phyloP scores from a whole-genome alignment of 1,139 yeast genomes.

The Zygoascus hellenicus region DNA sequence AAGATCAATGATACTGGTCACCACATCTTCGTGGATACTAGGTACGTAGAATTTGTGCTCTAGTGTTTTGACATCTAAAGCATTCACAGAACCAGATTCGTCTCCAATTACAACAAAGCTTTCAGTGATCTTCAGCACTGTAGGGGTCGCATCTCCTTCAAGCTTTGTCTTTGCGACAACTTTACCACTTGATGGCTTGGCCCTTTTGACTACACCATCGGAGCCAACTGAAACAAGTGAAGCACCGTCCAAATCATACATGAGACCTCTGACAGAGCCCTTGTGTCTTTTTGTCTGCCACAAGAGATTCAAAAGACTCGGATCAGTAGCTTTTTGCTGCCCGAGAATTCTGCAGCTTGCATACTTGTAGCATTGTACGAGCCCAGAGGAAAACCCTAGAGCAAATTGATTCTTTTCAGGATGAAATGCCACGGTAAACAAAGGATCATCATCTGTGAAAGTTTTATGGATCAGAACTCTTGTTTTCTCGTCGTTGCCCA shows the following conservation, averaged over 20 bases:
- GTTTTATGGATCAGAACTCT: conserved; percentile 22
- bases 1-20: conserved; percentile 57
- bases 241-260: conserved; percentile 62
- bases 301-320: conserved; percentile 18
- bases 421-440: conserved; percentile 75
- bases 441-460: conserved; percentile 39
- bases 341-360: conserved; percentile 31
- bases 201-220: conserved; percentile 74
- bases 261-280: conserved; percentile 73
- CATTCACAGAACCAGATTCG: conserved; percentile 62
- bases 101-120: conserved; percentile 70
- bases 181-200: conserved; percentile 66
- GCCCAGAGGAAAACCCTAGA: conserved; percentile 77
- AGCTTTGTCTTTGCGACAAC: conserved; percentile 52
- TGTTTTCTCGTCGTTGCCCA: conserved; percentile 2
- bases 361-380: conserved; percentile 43
- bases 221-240: conserved; percentile 66
- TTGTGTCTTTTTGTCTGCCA: conserved; percentile 93
- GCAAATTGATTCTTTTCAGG: conserved; percentile 62
- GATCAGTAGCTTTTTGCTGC: background rate
- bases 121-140: conserved; percentile 59
- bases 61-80: conserved; percentile 52
- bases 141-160: conserved; percentile 45
- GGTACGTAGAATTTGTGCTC: conserved; percentile 36
- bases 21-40: conserved; percentile 64